phyloP scores from a whole-genome alignment of 2,329 filamentous ascomycete genomes.

The Aspergillus costaricaensis region DNA sequence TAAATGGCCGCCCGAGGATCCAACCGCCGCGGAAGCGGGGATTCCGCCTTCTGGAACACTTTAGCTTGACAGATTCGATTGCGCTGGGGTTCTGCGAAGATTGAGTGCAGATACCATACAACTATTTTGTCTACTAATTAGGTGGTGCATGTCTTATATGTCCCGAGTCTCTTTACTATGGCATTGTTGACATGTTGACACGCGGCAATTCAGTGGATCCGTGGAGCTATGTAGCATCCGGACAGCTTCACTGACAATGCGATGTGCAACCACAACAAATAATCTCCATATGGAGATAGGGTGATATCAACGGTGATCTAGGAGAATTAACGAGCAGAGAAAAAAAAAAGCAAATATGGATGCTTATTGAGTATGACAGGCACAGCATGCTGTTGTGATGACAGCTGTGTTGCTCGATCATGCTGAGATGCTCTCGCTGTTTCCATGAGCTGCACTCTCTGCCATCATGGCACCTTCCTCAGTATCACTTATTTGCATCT shows the following conservation, averaged over 20 bases:
- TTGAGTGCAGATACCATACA: neutral
- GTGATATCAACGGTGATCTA: neutral
- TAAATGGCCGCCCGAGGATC: slow-evolving; percentile 14
- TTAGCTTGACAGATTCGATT: neutral
- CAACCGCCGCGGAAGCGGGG: slow-evolving; percentile 23
- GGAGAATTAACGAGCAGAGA: neutral
- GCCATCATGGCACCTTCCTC: neutral
- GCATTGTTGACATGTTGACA: neutral
- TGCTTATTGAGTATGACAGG: neutral
- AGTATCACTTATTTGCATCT: neutral
- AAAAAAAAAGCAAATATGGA: neutral
- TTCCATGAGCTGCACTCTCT: neutral
- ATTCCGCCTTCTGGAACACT: slow-evolving; percentile 7
- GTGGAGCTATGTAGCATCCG: neutral
- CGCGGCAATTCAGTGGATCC: neutral
- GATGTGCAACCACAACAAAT: neutral
- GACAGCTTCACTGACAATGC: neutral
- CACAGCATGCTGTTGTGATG: too few species aligned
- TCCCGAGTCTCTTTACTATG: neutral
- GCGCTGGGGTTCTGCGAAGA: neutral
- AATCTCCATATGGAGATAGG: neutral
- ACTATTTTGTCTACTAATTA: too few species aligned
- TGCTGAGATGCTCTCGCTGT: neutral
- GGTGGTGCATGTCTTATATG: too few species aligned
- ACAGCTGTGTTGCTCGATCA: neutral